Evolutionary conservation across 2,329 filamentous ascomycete species (phyloP).

Genomic region (Aspergillus quadricinctus): DNA sequence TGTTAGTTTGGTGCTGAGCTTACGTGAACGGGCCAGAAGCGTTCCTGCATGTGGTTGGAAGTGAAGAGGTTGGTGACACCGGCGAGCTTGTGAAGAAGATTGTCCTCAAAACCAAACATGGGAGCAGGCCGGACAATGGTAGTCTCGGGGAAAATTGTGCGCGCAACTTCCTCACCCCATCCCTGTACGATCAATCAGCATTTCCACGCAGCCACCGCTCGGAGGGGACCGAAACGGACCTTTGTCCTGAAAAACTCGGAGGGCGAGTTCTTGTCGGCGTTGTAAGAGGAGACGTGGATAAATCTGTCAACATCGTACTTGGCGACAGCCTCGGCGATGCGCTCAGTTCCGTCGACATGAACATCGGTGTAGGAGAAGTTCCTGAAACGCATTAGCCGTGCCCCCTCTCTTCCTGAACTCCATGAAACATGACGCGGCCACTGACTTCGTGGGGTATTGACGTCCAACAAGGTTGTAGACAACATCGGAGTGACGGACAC

Average conservation of each 20-base stretch:
- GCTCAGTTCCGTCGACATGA: slow-evolving; percentile 84
- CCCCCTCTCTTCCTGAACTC: not conserved
- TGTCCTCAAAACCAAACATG: slow-evolving; percentile 93
- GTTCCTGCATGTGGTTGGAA: slow-evolving; percentile 88
- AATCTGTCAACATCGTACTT: slow-evolving; percentile 98
- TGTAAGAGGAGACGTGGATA: slow-evolving; percentile 95
- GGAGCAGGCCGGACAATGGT: slow-evolving; percentile 93
- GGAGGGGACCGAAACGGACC: slow-evolving; percentile 42
- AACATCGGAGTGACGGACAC: slow-evolving; percentile 92
- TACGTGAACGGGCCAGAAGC: slow-evolving; percentile 87
- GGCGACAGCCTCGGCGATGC: slow-evolving; percentile 88
- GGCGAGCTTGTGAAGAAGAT: slow-evolving; percentile 80
- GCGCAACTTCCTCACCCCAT: slow-evolving; percentile 74
- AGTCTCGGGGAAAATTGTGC: slow-evolving; percentile 90
- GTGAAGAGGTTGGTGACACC: slow-evolving; percentile 77
- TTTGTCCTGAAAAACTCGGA: slow-evolving; percentile 93
- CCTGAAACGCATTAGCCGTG: slow-evolving; percentile 48
- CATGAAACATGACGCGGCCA: slow-evolving; percentile 5
- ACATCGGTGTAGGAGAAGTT: slow-evolving; percentile 94
- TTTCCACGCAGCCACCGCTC: not conserved
- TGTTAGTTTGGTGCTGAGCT: slow-evolving; percentile 16
- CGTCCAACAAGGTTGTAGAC: slow-evolving; percentile 95
- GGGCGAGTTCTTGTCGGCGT: slow-evolving; percentile 71
- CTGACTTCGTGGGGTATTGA: slow-evolving; percentile 91
- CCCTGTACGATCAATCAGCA: slow-evolving; percentile 47